Evolutionary conservation across 2,329 filamentous ascomycete species (phyloP).

Genomic region (Verticillium klebahnii): DNA sequence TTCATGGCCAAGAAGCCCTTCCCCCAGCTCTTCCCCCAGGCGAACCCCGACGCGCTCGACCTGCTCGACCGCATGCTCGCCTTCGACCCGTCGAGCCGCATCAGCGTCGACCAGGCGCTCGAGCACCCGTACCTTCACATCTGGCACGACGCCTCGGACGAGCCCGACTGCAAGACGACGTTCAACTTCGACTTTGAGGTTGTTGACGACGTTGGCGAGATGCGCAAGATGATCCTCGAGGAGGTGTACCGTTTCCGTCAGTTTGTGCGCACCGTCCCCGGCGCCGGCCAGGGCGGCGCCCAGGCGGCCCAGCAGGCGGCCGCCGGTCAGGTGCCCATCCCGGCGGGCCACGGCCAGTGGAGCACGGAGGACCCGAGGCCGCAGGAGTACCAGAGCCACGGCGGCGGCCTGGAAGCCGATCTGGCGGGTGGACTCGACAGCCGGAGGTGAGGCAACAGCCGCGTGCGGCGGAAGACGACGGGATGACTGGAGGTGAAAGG

Average conservation of each 20-base stretch:
- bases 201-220: constrained; percentile 89
- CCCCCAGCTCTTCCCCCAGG: constrained; percentile 81
- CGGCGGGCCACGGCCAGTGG: constrained; percentile 47
- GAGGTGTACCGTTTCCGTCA: constrained; percentile 85
- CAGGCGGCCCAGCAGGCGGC: constrained; percentile 29
- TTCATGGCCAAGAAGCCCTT: constrained; percentile 94
- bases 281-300: constrained; percentile 22
- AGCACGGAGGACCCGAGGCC: constrained; percentile 56
- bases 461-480: constrained; percentile 11
- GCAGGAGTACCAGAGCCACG: constrained; percentile 49
- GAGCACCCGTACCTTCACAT: constrained; percentile 96
- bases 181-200: constrained; percentile 99
- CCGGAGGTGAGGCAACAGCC: not conserved
- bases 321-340: constrained; percentile 47
- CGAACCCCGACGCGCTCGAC: constrained; percentile 93
- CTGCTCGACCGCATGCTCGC: constrained; percentile 96
- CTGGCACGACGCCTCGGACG: constrained; percentile 97
- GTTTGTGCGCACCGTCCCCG: constrained; percentile 47
- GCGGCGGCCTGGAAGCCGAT: constrained; percentile 52
- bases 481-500: not conserved
- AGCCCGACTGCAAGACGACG: constrained; percentile 85
- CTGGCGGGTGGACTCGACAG: constrained; percentile 56
- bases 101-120: constrained; percentile 90
- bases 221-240: constrained; percentile 96
- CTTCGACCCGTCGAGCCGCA: constrained; percentile 90